phyloP scores from a whole-genome alignment of 805 yeast genomes.

The Danielia oregonensis region DNA sequence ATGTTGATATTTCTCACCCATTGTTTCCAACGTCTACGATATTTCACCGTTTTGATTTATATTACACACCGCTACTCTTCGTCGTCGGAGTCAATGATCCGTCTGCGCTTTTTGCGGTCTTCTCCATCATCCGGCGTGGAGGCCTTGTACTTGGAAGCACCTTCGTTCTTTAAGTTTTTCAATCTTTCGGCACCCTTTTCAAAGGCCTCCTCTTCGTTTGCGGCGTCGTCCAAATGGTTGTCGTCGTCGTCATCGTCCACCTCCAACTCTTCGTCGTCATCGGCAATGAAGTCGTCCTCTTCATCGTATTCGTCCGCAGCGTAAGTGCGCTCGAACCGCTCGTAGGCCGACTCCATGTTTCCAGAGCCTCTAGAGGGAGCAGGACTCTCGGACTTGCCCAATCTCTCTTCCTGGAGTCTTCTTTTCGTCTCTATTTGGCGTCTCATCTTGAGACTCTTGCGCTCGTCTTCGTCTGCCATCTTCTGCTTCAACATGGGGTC shows the following conservation, averaged over 20 bases:
- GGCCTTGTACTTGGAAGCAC: conserved; percentile 45
- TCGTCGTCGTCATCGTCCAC: conserved; percentile 27
- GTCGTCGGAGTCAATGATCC: conserved; percentile 48
- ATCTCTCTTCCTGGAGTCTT: conserved; percentile 55
- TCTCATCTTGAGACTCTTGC: conserved; percentile 55
- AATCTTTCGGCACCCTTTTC: conserved; percentile 58
- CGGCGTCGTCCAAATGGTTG: conserved; percentile 39
- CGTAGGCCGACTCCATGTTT: conserved; percentile 34
- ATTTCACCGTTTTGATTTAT: no score
- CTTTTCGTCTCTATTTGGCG: conserved; percentile 62
- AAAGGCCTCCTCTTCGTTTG: conserved; percentile 46
- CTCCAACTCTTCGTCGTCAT: conserved; percentile 38
- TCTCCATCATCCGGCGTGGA: conserved; percentile 31
- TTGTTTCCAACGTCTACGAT: no score
- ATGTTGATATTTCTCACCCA: no score
- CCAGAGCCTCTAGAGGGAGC: conserved; percentile 14
- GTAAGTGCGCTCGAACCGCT: conserved; percentile 34
- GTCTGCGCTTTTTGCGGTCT: conserved; percentile 39
- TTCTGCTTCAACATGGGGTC: conserved; percentile 72
- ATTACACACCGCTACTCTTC: conserved; percentile 39
- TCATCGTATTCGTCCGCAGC: conserved; percentile 36
- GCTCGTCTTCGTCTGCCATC: conserved; percentile 60
- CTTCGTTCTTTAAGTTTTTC: conserved; percentile 51
- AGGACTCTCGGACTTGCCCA: conserved; percentile 45
- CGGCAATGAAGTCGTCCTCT: conserved; percentile 43